These are phyloP conservation scores for Licmophora abbreviata DNA, from an alignment of 108 stramenopile genomes.

Conservation along the genomic window DNA sequence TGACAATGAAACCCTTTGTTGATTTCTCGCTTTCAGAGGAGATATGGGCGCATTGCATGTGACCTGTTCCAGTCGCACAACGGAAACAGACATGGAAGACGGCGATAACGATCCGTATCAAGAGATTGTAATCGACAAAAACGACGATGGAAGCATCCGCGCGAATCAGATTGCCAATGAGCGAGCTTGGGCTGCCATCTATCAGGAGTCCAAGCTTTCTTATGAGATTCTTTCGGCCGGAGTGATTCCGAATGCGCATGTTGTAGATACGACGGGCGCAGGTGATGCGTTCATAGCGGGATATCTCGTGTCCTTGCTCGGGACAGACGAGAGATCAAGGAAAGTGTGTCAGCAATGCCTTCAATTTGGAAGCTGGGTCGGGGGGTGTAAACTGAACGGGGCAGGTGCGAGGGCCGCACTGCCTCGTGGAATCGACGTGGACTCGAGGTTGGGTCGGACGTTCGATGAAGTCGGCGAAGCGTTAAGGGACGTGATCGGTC, in stretches of 20 bases:
- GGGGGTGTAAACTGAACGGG: conserved; percentile 27
- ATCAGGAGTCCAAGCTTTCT: conserved; percentile 4
- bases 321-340: not conserved
- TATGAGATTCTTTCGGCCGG: no score
- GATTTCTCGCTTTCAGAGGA: conserved; percentile 8
- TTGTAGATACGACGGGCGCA: conserved; percentile 54
- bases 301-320: conserved; percentile 18
- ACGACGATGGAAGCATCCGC: no score
- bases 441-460: conserved; percentile 16
- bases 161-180: no score
- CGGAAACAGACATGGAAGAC: no score
- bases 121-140: not conserved
- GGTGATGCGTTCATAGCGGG: conserved; percentile 57
- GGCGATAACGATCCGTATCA: no score
- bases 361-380: conserved; percentile 37
- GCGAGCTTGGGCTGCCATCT: no score
- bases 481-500: not conserved
- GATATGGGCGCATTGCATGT: conserved; percentile 25
- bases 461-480: not conserved
- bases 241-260: conserved; percentile 12
- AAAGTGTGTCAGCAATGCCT: conserved; percentile 7
- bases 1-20: not conserved
- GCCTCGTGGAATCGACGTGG: conserved; percentile 18
- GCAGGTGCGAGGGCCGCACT: conserved; percentile 29
- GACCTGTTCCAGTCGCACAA: not conserved